Base-by-base conservation (phyloP, 208 protist species). In the Acanthamoeba royreba region DNA sequence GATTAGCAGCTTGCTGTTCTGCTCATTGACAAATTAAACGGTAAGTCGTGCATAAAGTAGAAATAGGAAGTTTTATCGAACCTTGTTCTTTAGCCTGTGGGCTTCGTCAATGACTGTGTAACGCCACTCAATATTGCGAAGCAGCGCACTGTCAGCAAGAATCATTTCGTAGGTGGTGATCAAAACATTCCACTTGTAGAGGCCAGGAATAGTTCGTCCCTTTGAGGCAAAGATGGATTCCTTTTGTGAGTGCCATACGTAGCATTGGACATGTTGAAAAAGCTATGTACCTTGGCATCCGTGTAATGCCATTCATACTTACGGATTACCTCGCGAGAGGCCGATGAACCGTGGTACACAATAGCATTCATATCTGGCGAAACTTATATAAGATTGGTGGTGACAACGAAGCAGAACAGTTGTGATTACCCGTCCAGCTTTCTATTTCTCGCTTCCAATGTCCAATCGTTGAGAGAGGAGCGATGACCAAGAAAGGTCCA, bases 31-130 rank as follows among this genome's bases (percentile, higher is more conserved):
- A 63, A 66, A 40, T 96, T 98, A 25, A 97, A 93, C 8, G 77
- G 96, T n/a, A 99, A 95, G 89, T 98, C 97, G 42, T 97, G 96
- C 93, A 69, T 49, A 88, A 81, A 15, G 95, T 97, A 53, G 98
- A 96, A 49, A 96, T 96, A 0, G 97, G 46, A 33, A 74, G 31
- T 38, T n/a, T n/a, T n/a, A n/a, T n/a, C n/a, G 49, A 96, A 77
- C 72, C 38, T 58, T 83, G 87, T 96, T 97, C 89, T 97, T 97
- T n/a, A 99, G 95, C 31, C 99, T 96, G 95, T 99, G 99, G 1
- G 98, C 99, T 95, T 99, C 99, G 94, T 99, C 99, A 19, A 99
- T 97, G 0, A 99, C 96, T 1, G 98, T 95, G 58, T 97, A 97
- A 40, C 98, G 96, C 98, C 98, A 99, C 38, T 96, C 90, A 5